Percentiles rank a stretch among this genome's conserved stretches.
phyloP scores from a whole-genome alignment of 225 moss, liverwort and hornwort genomes.

The Marchantia polymorpha region DNA sequence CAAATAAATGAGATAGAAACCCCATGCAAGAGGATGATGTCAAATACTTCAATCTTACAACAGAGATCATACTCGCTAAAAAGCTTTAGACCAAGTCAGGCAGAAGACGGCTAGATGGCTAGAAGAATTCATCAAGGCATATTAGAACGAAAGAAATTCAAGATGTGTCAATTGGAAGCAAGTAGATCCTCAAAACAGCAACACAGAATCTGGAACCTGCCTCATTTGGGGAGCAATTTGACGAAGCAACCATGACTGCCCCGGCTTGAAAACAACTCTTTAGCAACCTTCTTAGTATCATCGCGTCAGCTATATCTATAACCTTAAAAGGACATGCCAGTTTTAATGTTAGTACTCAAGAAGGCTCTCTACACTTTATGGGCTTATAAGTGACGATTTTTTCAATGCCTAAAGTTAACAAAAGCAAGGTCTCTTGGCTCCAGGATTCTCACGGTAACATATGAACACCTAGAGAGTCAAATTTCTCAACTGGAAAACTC shows the following conservation, averaged over 20 bases:
- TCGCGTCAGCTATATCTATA: slow-evolving; percentile 76
- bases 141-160: neutral
- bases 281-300: slow-evolving; percentile 65
- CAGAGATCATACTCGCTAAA: neutral
- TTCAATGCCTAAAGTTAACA: no score
- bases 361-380: neutral
- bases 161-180: neutral
- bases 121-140: neutral
- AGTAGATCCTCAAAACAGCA: neutral
- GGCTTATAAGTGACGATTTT: neutral
- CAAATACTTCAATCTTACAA: neutral
- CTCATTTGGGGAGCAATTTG: slow-evolving; percentile 73
- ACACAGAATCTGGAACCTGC: slow-evolving; percentile 19
- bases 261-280: slow-evolving; percentile 64
- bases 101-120: neutral
- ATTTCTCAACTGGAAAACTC: no score
- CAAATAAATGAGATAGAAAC: neutral
- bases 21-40: neutral
- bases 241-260: slow-evolving; percentile 76
- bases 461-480: no score
- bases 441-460: no score
- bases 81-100: neutral
- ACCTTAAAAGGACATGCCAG: slow-evolving; percentile 49
- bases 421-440: no score
- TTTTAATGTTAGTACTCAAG: slow-evolving; percentile 9